Percentiles rank a stretch among this genome's conserved stretches.
phyloP scores from a whole-genome alignment of 2,329 filamentous ascomycete genomes.

The Alternaria hordeiaustralica region DNA sequence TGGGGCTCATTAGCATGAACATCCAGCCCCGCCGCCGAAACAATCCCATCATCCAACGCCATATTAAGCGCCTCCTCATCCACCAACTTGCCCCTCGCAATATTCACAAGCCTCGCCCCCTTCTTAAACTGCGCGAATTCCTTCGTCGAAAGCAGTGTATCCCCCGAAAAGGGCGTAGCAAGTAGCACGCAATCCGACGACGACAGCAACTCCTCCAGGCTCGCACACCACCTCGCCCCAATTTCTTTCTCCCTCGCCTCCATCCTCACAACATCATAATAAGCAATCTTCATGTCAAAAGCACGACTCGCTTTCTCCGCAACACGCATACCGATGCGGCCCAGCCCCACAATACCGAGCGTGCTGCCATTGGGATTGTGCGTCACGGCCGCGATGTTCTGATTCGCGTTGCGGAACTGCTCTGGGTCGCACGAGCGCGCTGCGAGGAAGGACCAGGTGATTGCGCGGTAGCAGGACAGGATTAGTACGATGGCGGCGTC shows the following conservation, averaged over 20 bases:
- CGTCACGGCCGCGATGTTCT: slow-evolving; percentile 63
- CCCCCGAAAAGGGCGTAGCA: slow-evolving; percentile 63
- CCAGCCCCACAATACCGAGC: slow-evolving; percentile 73
- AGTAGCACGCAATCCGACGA: slow-evolving; percentile 67
- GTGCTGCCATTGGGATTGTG: slow-evolving; percentile 68
- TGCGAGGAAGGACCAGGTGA: slow-evolving; percentile 68
- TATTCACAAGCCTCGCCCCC: slow-evolving; percentile 68
- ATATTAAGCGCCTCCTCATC: slow-evolving; percentile 68
- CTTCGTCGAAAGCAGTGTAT: slow-evolving; percentile 57
- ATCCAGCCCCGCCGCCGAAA: slow-evolving; percentile 66
- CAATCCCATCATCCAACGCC: slow-evolving; percentile 60
- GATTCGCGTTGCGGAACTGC: slow-evolving; percentile 66
- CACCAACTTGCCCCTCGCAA: slow-evolving; percentile 69
- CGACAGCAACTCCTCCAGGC: slow-evolving; percentile 60
- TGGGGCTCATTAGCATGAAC: slow-evolving; percentile 68
- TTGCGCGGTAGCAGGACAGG: slow-evolving; percentile 71
- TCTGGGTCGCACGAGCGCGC: slow-evolving; percentile 55
- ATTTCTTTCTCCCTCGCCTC: slow-evolving; percentile 54
- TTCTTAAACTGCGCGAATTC: slow-evolving; percentile 60
- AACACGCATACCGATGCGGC: slow-evolving; percentile 60
- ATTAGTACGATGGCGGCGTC: slow-evolving; percentile 74
- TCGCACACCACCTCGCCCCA: slow-evolving; percentile 61
- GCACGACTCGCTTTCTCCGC: slow-evolving; percentile 64
- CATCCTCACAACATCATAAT: slow-evolving; percentile 65
- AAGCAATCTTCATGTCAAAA: slow-evolving; percentile 72